Conservation (phyloP, 495 filamentous ascomycete genomes). For the Penicillium turbatum region DNA sequence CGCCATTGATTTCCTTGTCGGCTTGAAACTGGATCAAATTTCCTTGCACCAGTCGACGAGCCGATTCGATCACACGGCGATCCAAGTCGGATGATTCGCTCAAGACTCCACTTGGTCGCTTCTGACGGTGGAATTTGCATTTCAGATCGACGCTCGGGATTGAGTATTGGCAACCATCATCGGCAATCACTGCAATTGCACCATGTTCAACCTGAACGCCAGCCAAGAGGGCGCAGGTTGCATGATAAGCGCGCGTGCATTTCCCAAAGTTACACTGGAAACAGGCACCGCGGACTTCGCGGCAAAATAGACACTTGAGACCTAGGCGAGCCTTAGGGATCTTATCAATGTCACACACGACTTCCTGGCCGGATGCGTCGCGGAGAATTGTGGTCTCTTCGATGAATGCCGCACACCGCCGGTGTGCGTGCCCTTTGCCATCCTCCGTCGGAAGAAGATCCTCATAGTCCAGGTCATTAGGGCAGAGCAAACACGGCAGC, state of each 20-base stretch:
- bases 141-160: conserved; percentile 85
- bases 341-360: conserved; percentile 68
- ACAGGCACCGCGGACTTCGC: conserved; percentile 86
- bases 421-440: conserved; percentile 75
- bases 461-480: conserved; percentile 83
- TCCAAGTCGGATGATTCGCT: conserved; percentile 70
- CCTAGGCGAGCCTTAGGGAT: conserved; percentile 86
- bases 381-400: conserved; percentile 82
- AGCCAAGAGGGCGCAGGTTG: conserved; percentile 86
- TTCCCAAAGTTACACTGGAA: conserved; percentile 97
- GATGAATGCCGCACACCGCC: conserved; percentile 83
- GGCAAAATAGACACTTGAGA: conserved; percentile 91
- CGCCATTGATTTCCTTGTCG: conserved; percentile 85
- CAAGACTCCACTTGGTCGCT: conserved; percentile 64
- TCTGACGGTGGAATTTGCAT: conserved; percentile 89
- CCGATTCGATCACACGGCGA: conserved; percentile 54
- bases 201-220: conserved; percentile 88
- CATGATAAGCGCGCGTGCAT: conserved; percentile 89
- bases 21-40: conserved; percentile 88
- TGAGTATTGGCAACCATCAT: conserved; percentile 88
- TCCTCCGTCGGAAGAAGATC: conserved; percentile 83
- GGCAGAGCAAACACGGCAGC: conserved; percentile 90
- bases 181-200: conserved; percentile 77
- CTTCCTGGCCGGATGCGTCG: conserved; percentile 64
- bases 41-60: conserved; percentile 60